These are phyloP conservation scores for Crithidia mellificae DNA, from an alignment of 208 protist species.

Conservation along the genomic window DNA sequence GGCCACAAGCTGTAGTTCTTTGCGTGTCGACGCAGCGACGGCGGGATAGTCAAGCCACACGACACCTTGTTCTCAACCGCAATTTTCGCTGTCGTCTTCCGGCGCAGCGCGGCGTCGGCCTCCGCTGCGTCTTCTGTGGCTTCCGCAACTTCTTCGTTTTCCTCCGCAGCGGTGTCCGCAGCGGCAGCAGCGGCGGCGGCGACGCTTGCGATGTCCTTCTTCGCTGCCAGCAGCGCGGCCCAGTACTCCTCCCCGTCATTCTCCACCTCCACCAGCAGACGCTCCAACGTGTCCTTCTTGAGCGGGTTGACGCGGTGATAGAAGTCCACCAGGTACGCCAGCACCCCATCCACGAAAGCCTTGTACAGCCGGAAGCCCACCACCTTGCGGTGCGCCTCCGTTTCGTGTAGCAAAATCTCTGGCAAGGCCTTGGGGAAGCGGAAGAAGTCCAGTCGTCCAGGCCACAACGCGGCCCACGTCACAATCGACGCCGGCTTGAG, in stretches of 20 bases:
- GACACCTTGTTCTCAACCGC: constrained; percentile 40
- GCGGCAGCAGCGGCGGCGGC: constrained; percentile 29
- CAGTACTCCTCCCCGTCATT: constrained; percentile 70
- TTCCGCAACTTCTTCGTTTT: constrained; percentile 12
- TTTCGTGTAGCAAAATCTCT: constrained; percentile 47
- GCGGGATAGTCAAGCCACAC: constrained; percentile 58
- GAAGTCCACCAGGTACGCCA: constrained; percentile 67
- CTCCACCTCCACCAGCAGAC: constrained; percentile 56
- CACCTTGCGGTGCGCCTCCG: constrained; percentile 72
- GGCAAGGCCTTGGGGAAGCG: constrained; percentile 58
- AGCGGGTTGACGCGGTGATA: constrained; percentile 61
- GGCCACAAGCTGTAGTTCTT: constrained; percentile 85
- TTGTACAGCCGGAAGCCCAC: constrained; percentile 67
- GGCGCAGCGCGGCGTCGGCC: not conserved
- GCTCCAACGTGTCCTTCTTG: constrained; percentile 41
- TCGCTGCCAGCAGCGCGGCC: constrained; percentile 54
- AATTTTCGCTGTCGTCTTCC: constrained; percentile 10
- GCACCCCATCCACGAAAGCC: constrained; percentile 53
- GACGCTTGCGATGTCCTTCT: constrained; percentile 30
- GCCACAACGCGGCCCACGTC: constrained; percentile 37
- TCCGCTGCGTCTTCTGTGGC: not conserved
- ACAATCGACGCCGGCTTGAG: constrained; percentile 19
- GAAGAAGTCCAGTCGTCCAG: constrained; percentile 69
- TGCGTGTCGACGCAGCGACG: constrained; percentile 57
- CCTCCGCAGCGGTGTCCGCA: not conserved